Percentiles rank a stretch among this genome's conserved stretches.
Conservation (phyloP, 2,329 filamentous ascomycete genomes). For the Neopestalotiopsis sp. region DNA sequence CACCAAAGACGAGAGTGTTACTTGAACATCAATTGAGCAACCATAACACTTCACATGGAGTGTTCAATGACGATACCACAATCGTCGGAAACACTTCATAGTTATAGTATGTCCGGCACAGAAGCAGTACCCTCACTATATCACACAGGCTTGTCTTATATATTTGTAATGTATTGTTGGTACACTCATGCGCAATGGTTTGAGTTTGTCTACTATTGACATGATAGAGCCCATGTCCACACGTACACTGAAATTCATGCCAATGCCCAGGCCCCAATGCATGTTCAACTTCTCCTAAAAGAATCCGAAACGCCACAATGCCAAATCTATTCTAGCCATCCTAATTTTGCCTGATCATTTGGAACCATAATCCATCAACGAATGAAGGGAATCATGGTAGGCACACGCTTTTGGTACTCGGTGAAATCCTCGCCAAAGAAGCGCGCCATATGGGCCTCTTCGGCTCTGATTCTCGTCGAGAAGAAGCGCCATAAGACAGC, state of each 20-base stretch:
- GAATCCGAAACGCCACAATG: neutral
- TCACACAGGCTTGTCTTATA: no score
- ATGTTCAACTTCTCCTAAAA: neutral
- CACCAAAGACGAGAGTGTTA: no score
- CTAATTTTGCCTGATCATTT: neutral
- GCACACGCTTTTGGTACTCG: conserved; percentile 72
- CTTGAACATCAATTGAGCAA: no score
- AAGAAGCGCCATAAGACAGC: conserved; percentile 89
- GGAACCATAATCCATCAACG: conserved; percentile 20
- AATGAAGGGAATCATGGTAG: conserved; percentile 83
- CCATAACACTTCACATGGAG: no score
- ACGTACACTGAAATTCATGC: neutral
- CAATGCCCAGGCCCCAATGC: neutral
- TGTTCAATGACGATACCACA: no score
- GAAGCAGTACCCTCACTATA: no score
- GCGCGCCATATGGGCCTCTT: conserved; percentile 76
- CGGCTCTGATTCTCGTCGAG: conserved; percentile 70
- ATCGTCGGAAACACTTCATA: no score
- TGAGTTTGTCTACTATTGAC: neutral
- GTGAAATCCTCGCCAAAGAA: conserved; percentile 89
- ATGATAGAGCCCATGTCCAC: neutral
- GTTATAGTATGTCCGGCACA: no score
- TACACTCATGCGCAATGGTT: no score
- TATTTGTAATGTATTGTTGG: no score
- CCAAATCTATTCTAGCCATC: neutral